Percentiles rank a stretch among this genome's conserved stretches.
phyloP scores from a whole-genome alignment of 768 basidiomycete species.

The Hericium rajendrae region DNA sequence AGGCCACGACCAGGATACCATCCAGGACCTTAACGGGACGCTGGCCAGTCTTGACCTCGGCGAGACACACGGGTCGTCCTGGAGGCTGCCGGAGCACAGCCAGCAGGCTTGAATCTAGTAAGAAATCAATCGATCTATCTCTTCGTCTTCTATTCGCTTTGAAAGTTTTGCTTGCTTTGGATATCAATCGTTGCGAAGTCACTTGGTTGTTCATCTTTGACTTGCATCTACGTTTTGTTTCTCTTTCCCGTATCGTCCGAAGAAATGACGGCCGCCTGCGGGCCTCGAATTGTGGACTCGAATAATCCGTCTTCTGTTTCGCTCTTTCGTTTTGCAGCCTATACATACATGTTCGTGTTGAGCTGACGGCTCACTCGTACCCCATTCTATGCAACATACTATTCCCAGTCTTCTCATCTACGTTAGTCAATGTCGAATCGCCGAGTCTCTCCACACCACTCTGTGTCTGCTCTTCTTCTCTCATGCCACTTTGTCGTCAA shows the following conservation, averaged over 20 bases:
- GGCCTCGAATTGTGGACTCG: not conserved
- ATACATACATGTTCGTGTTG: not conserved
- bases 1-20: slow-evolving; percentile 34
- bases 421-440: not conserved
- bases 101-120: not conserved
- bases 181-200: slow-evolving; percentile 1
- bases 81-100: not conserved
- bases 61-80: slow-evolving; percentile 10
- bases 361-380: not conserved
- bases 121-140: not conserved
- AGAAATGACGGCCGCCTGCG: not conserved
- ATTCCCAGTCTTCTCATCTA: not conserved
- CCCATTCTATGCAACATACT: not conserved
- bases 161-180: slow-evolving; percentile 4
- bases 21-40: slow-evolving; percentile 68
- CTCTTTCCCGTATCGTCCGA: not conserved
- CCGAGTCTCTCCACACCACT: not conserved
- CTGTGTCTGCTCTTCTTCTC: not conserved
- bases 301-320: not conserved
- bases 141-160: slow-evolving; percentile 3
- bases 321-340: not conserved
- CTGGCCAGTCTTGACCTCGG: slow-evolving; percentile 68
- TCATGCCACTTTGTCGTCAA: slow-evolving; percentile 1
- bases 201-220: not conserved
- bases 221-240: not conserved